Evolutionary conservation across 2,329 filamentous ascomycete species (phyloP), one percentile per base, ranked within the genome.

Genomic region (Pseudogymnoascus verrucosus): DNA sequence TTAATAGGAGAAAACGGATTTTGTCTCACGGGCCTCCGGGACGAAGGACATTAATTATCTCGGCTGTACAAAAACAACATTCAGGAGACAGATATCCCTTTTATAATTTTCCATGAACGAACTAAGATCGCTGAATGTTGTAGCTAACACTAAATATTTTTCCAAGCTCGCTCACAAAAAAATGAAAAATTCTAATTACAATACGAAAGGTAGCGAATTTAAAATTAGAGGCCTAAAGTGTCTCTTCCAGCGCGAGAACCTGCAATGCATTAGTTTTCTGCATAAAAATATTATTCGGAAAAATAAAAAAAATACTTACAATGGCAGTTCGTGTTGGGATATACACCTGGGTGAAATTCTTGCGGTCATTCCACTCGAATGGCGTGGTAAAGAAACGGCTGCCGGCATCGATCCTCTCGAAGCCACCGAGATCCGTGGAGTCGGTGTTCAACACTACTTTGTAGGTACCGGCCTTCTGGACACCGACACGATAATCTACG

Each of bases 291-390:
- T 21, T 39, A 54, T 26, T 14, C 26, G 6, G 10, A 3, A 6
- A 14, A 12, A 10, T 26, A 11, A 23, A 28, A 28, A 16, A 16
- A 42, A 54, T 62, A 78, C 84, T 78, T 79, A 96, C 93, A 75
- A 97, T 79, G 19, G 91, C 93, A 66, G 89, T 92, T 70, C 93
- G 82, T 62, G 85, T 85, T 14, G 93, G 93, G 65, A 96, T 85
- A 74, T 99, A 99, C 62, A 97, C 84, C 74, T 98, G 95, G 59
- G 91, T 85, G 79, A 91, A 97, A 77, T 98, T 98, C 79, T 84
- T 89, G 66, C 95, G 82, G 12, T 84, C 85, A 73, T 98, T 98
- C 95, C 95, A 98, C 66, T 84, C 83, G 78, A 97, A 85, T 12
- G 91, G 85, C 4, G 91, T 96, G 0, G 95, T 98, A 75, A 96